These are phyloP conservation scores for Centrapalus pauciflorus DNA, from an alignment of 129 eudicot species.

Conservation along the genomic window DNA sequence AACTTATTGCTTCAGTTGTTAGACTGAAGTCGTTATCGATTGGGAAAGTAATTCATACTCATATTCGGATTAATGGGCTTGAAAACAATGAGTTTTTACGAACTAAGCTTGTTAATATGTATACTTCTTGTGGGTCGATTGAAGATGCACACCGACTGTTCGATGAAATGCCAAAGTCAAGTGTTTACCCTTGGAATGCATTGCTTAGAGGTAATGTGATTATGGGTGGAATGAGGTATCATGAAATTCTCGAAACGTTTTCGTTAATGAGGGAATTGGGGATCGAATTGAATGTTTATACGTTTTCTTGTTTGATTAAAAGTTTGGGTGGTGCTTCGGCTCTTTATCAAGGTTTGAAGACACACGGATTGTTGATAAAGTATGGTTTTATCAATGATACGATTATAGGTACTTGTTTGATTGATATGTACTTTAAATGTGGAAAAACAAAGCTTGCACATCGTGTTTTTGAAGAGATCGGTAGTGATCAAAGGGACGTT, in stretches of 20 bases:
- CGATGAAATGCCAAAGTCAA: conserved; percentile 42
- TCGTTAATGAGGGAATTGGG: conserved; percentile 62
- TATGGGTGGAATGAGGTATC: conserved; percentile 51
- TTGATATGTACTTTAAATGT: conserved; percentile 90
- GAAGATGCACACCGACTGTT: conserved; percentile 68
- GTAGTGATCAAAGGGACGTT: conserved; percentile 55
- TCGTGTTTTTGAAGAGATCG: conserved; percentile 53
- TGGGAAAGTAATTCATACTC: conserved; percentile 51
- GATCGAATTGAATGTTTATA: conserved; percentile 73
- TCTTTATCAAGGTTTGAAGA: conserved; percentile 63
- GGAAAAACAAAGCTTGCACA: conserved; percentile 61
- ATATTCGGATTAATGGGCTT: conserved; percentile 60
- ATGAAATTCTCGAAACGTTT: conserved; percentile 37
- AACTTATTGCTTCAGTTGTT: conserved; percentile 54
- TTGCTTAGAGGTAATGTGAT: conserved; percentile 81
- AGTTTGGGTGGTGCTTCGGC: conserved; percentile 76
- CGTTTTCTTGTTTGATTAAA: conserved; percentile 80
- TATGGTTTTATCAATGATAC: conserved; percentile 52
- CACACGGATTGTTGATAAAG: conserved; percentile 73
- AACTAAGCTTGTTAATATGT: conserved; percentile 70
- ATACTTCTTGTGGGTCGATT: conserved; percentile 49
- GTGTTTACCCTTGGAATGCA: conserved; percentile 85
- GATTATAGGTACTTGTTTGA: conserved; percentile 63
- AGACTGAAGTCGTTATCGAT: conserved; percentile 37
- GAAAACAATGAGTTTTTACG: conserved; percentile 61